Percentiles rank a stretch among this genome's conserved stretches.
phyloP scores from a whole-genome alignment of 1,284 basidiomycete species.

The Apiotrichum akiyoshidainum region DNA sequence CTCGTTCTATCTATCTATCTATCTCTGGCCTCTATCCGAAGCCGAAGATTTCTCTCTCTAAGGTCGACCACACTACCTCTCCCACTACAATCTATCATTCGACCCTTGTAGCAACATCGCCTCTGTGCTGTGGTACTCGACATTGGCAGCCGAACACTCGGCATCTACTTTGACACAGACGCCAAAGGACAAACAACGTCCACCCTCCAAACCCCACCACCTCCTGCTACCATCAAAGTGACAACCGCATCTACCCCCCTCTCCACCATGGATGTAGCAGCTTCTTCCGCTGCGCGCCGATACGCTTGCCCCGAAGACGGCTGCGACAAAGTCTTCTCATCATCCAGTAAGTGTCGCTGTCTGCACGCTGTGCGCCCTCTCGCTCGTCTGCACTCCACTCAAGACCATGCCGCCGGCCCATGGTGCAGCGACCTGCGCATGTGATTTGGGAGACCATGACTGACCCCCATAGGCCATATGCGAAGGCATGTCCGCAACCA shows the following conservation, averaged over 20 bases:
- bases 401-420: not conserved
- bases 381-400: not conserved
- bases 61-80: too few species aligned
- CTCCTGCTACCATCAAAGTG: not conserved
- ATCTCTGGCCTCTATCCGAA: too few species aligned
- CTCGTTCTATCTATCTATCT: too few species aligned
- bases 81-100: too few species aligned
- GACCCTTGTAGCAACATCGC: too few species aligned
- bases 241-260: not conserved
- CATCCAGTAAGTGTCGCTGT: slow-evolving; percentile 5
- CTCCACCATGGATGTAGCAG: not conserved
- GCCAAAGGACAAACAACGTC: too few species aligned
- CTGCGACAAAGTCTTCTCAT: slow-evolving; percentile 12
- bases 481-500: slow-evolving; percentile 15
- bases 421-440: not conserved
- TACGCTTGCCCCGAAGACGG: slow-evolving; percentile 10
- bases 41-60: too few species aligned
- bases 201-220: not conserved
- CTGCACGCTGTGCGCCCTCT: not conserved
- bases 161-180: too few species aligned
- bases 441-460: not conserved
- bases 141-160: too few species aligned
- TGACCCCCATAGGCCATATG: slow-evolving; percentile 9
- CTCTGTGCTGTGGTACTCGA: too few species aligned
- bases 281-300: not conserved